Base-by-base conservation (phyloP, 495 filamentous ascomycete species). In the Lineolata rhizophorae region DNA sequence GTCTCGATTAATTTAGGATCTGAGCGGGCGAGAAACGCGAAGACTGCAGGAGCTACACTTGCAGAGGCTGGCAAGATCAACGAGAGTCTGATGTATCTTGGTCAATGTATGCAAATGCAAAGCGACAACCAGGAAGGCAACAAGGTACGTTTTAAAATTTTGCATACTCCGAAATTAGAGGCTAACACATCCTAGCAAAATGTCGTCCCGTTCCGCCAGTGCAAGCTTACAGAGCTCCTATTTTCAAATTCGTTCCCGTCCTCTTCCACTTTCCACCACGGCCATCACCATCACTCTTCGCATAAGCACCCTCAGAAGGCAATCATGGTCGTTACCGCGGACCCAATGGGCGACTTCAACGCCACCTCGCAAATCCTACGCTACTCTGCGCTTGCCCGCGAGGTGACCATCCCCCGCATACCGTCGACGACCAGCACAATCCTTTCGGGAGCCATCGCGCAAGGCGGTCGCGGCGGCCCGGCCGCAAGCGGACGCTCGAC, bases 1-100 rank as follows among this genome's bases (percentile, higher is more conserved):
- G 30, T 22, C 18, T 31, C 35, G 24, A 9, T 37, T 54, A 32
- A 55, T 32, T 11, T 27, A 69, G 68, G 71, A 5, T 94, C 87
- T 34, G 87, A 97, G 52, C 73, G 87, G 34, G 84, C 85, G 14
- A 63, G 82, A 42, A 81, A 82, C 34, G 83, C 90, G 10, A 92
- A 93, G 55, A 94, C 90, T 13, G 75, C 80, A 0, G 85, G 87
- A 13, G 72, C 81, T 0, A 93, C 84, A 1, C 65, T 97, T 2
- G 83, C 75, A 0, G 87, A 97, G 52, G 90, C 87, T 14, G 90
- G 87, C 12, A 93, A 92, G 51, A 97, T 97, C 44, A 97, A 97
- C 47, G 83, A 93, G 48, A 83, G 74, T 44, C 53, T 97, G 45
- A 97, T 97, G 90, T 94, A 92, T 50, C 67, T 97, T 1, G 87